Percentiles rank a stretch among this genome's conserved stretches.
These are phyloP conservation scores for Paradendryphiella salina DNA, from an alignment of 2,329 filamentous ascomycete genomes.

Conservation along the genomic window DNA sequence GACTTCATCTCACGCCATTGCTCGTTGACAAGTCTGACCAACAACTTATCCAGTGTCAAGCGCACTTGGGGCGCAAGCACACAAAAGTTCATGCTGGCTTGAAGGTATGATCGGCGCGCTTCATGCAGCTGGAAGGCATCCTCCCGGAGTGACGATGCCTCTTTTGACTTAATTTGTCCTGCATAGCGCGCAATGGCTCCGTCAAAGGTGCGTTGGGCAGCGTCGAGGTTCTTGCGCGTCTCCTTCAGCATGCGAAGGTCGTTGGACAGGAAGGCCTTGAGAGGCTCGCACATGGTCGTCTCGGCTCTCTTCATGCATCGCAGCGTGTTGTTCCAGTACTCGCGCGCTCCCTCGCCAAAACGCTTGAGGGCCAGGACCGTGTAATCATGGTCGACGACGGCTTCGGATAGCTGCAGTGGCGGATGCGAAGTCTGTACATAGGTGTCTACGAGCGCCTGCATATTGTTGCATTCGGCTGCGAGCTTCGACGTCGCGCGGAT, in stretches of 20 bases:
- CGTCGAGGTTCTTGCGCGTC: conserved; percentile 72
- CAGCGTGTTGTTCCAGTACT: conserved; percentile 82
- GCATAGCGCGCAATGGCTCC: conserved; percentile 79
- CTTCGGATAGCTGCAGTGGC: conserved; percentile 73
- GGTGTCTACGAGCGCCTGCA: conserved; percentile 78
- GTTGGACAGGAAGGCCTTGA: conserved; percentile 73
- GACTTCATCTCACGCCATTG: conserved; percentile 84
- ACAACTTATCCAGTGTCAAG: conserved; percentile 78
- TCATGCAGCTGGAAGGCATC: conserved; percentile 96
- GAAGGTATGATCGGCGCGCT: conserved; percentile 85
- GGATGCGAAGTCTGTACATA: conserved; percentile 79
- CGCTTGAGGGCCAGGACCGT: conserved; percentile 83
- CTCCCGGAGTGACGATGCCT: conserved; percentile 85
- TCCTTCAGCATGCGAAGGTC: conserved; percentile 90
- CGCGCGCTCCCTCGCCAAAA: conserved; percentile 80
- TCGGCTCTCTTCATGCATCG: conserved; percentile 78
- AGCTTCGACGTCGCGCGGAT: conserved; percentile 65
- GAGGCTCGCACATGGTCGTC: conserved; percentile 74
- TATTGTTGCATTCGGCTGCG: conserved; percentile 65
- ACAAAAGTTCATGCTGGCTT: conserved; percentile 91
- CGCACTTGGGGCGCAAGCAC: conserved; percentile 84
- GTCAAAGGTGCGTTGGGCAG: conserved; percentile 83
- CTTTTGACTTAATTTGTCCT: conserved; percentile 86
- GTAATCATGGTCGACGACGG: conserved; percentile 92
- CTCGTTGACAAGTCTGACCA: conserved; percentile 82